Evolutionary conservation across 192 early-diverging fungal species (phyloP), one percentile per base, ranked within the genome.

Genomic region (Dissophora ornata): DNA sequence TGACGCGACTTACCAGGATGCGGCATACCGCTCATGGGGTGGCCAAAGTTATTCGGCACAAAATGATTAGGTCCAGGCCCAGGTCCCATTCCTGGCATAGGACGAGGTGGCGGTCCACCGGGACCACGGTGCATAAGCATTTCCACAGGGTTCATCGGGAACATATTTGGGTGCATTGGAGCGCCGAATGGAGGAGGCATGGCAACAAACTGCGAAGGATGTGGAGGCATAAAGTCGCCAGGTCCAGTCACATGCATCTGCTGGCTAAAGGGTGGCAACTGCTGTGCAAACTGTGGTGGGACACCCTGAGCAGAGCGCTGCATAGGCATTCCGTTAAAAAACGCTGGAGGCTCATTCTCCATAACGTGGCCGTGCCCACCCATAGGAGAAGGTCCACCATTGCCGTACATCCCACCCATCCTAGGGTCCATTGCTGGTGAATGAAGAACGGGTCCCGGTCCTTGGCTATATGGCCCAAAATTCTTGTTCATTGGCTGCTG

Each of bases 21-120:
- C 9, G 73, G 73, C 62, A 77, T 77, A 16, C 57, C 57, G 22
- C 34, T 62, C 73, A 77, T 77, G 13, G 73, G 73, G 47, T 77
- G 73, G 19, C 73, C 73, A 67, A 65, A 77, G 53, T 62, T 77
- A n/a, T 67, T 77, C 33, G 73, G 73, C 11, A 77, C 73, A 58
- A 77, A 77, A 44, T 77, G 64, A 34, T 52, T 77, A 1, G 73
- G 73, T 33, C 73, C 73, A 45, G 73, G 69, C 0, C 69, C 69
- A 18, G 69, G 69, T 13, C 69, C 63, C 73, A 77, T 67, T n/a
- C 73, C 73, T 32, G 73, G 73, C 46, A 77, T 77, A 26, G 73
- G 73, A 28, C 73, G 73, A 41, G 73, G 64, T 21, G 73, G 73
- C 4, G 60, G 55, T 26, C 73, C 73, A 10, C 64, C 65, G 19